phyloP scores from a whole-genome alignment of 164 flowering plant genomes.

The Sedum album region DNA sequence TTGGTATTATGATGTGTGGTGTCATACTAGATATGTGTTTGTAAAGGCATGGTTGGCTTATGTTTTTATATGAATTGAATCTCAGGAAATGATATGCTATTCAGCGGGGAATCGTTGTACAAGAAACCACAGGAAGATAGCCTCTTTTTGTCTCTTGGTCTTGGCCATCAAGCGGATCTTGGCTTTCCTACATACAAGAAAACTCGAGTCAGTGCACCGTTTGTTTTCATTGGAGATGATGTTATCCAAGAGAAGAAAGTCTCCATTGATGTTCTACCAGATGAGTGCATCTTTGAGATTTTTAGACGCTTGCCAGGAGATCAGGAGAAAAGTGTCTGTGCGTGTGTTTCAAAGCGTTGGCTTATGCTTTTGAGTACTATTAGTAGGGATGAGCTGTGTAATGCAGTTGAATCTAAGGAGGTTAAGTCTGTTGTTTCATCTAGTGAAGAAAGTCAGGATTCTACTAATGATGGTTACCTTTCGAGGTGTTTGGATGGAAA shows the following conservation, averaged over 20 bases:
- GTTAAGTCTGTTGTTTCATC: constrained; percentile 9
- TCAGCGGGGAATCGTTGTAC: constrained; percentile 19
- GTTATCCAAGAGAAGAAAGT: constrained; percentile 22
- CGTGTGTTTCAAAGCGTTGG: constrained; percentile 81
- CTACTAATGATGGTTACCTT: constrained; percentile 45
- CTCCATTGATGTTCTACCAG: constrained; percentile 63
- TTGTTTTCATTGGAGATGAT: constrained; percentile 15
- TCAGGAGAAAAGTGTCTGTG: constrained; percentile 50
- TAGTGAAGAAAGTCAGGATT: constrained; percentile 23
- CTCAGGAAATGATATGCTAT: constrained; percentile 40
- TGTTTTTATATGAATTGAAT: neutral
- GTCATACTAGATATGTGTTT: neutral
- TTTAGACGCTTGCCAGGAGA: constrained; percentile 48
- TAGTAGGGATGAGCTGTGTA: constrained; percentile 32
- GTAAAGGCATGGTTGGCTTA: neutral
- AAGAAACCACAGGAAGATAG: constrained; percentile 23
- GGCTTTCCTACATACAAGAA: constrained; percentile 44
- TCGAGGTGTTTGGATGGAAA: constrained; percentile 64
- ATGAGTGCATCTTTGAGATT: constrained; percentile 83
- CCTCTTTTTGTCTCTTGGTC: constrained; percentile 20
- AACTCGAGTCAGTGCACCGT: constrained; percentile 37
- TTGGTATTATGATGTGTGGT: neutral
- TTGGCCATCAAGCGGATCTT: constrained; percentile 33
- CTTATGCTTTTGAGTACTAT: constrained; percentile 49
- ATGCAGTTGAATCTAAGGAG: neutral